Base-by-base conservation (phyloP, 441 rosid species). In the Erodium texanum region DNA sequence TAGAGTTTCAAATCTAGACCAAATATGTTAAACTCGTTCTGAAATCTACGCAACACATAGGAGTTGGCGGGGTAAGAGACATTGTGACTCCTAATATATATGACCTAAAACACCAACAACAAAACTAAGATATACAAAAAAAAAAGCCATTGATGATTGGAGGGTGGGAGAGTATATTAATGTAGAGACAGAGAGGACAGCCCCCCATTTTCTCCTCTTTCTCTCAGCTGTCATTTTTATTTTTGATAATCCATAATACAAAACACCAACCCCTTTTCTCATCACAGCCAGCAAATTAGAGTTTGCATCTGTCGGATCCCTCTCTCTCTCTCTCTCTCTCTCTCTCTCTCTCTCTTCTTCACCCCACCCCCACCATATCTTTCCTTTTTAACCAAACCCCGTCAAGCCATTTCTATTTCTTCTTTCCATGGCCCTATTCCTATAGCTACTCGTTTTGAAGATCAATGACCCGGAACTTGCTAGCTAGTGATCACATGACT, bases 291-390 rank as follows among this genome's bases (percentile, higher is more conserved):
- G 86, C 88, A 83, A 84, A 82, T 78, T 56, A 76, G 80, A 65
- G 82, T 79, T 80, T 82, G 87, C 84, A 81, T 65, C 79, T 83
- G 86, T 81, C 83, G 80, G 81, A 74, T 50, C 72, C 68, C 45
- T 66, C 73, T 38, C 75, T 65, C 73, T 61, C 76, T 72, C 62
- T 69, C 61, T 69, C 74, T 50, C 66, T 36, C 23, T 66, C 73
- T 38, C 75, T 65, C 73, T 61, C 76, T 72, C 62, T 69, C 61
- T 69, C 74, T 50, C 66, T 36, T n/a, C n/a, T n/a, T n/a, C n/a
- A n/a, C n/a, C n/a, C n/a, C n/a, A n/a, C n/a, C n/a, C 23, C 4
- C 29, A 27, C 29, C 29, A 27, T 27, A 27, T 27, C 4, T 27
- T 27, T 27, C 29, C 29, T 27, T 27, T 34, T 45, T 68, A 32